Evolutionary conservation across 2,329 filamentous ascomycete species (phyloP), one percentile per base, ranked within the genome.

Genomic region (Fusarium brachygibbosum): DNA sequence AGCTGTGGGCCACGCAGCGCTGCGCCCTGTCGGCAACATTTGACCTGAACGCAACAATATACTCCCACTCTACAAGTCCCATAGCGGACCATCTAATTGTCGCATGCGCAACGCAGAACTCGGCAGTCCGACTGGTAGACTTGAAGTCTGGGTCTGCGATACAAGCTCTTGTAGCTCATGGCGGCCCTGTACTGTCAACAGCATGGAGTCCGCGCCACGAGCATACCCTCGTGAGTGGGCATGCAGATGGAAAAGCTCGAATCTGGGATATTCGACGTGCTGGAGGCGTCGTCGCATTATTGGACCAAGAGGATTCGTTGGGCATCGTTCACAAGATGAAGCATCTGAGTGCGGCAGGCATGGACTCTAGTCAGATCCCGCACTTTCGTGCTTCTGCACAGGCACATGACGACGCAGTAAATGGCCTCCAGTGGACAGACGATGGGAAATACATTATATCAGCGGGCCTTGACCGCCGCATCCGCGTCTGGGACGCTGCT

Each of bases 251-350:
- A 21, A 91, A 89, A 12, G 89, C 94, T 4, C 88, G 94, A 23
- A 83, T 98, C 35, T 98, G 95, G 90, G 95, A 98, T 77, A 87
- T 98, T 28, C 87, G 95, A 5, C 89, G 92, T 32, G 92, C 93
- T 31, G 91, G 91, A 21, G 90, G 90, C 9, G 88, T 91, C 21
- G 83, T 98, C 32, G 93, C 90, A 0, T 86, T 91, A 40, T 84
- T 98, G 3, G 93, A 98, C 76, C 89, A 93, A 80, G 93, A 97
- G 75, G 93, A 98, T 75, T 90, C 89, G 4, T 82, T 92, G 5
- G 94, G 94, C 2, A 78, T 94, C 6, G 78, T 87, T 40, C 77
- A 83, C 45, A 76, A 78, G 17, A 79, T 77, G 72, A 70, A 77
- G 45, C 68, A 79, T 62, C 72, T 80, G 63, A 62, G 68, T 32